phyloP scores from a whole-genome alignment of 805 yeast genomes.

The Schwanniomyces vanrijiae region DNA sequence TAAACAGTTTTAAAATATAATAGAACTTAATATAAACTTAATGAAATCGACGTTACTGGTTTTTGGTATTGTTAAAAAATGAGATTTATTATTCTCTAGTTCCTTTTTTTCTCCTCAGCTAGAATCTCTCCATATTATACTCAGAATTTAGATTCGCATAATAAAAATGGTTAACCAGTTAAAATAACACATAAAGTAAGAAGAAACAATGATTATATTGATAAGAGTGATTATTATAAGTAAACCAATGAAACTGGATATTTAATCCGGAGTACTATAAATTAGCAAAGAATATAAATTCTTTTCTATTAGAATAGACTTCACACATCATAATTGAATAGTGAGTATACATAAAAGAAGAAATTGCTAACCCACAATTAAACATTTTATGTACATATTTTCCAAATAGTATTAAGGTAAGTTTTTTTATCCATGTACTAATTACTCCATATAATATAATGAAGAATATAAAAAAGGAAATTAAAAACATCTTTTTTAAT shows the following conservation, averaged over 20 bases:
- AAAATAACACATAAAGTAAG: conserved; percentile 1
- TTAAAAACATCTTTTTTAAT: conserved; percentile 2
- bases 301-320: conserved; percentile 5
- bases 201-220: conserved; percentile 1
- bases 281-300: conserved; percentile 6
- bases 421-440: conserved; percentile 3
- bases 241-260: conserved; percentile 7
- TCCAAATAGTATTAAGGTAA: conserved; percentile 1
- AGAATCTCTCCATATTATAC: conserved; percentile 3
- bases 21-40: neutral
- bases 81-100: neutral
- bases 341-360: conserved; percentile 5
- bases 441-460: conserved; percentile 1
- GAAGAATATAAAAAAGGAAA: conserved; percentile 1
- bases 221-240: conserved; percentile 4
- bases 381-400: conserved; percentile 2
- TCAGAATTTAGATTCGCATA: conserved; percentile 1
- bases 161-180: neutral
- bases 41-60: neutral
- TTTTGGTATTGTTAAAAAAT: neutral
- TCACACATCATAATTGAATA: conserved; percentile 5
- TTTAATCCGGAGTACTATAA: conserved; percentile 5
- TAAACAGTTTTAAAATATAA: conserved; percentile 26
- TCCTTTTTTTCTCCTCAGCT: conserved; percentile 1
- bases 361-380: conserved; percentile 4